Evolutionary conservation across 2,329 filamentous ascomycete genomes (phyloP), one percentile per base, ranked within the genome.

Genomic region (Endoconidiophora laricicola): DNA sequence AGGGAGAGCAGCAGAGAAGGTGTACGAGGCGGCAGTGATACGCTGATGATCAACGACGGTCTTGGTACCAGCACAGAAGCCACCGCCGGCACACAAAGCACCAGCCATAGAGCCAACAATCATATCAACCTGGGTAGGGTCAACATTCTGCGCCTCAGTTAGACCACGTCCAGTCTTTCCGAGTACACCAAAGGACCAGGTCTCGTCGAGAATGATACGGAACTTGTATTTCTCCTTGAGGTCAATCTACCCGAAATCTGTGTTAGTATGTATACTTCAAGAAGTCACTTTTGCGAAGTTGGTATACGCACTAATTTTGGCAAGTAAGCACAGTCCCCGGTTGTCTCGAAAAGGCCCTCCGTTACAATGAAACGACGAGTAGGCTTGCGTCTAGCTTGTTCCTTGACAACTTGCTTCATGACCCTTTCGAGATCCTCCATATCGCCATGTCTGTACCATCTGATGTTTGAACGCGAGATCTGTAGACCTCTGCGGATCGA

Each of bases 141-240:
- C 91, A 16, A 98, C 90, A 58, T 96, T 94, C 61, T 96, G 91
- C 4, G 90, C 86, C 68, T 98, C 93, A 0, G 91, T 96, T 38
- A 96, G 72, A 53, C 91, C 91, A 48, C 87, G 81, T 18, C 91
- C 93, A 23, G 86, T 94, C 54, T 87, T 77, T 44, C 91, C 91
- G 4, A 98, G 75, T 16, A 96, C 84, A 54, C 90, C 93, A 62
- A 96, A 98, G 1, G 88, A 95, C 82, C 86, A 94, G 1, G 88
- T 94, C 69, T 98, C 91, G 63, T 98, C 91, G 37, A 98, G 79
- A 56, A 96, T 94, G 51, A 98, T 77, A 59, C 91, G 86, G 70
- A 96, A 98, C 69, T 95, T 98, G 75, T 96, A 95, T 63, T 83
- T 85, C 57, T 88, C 79, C 67, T 95, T 95, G 57, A 98, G 73